These are phyloP conservation scores for Puccinia hordei DNA, from an alignment of 1,284 basidiomycete species.

Conservation along the genomic window DNA sequence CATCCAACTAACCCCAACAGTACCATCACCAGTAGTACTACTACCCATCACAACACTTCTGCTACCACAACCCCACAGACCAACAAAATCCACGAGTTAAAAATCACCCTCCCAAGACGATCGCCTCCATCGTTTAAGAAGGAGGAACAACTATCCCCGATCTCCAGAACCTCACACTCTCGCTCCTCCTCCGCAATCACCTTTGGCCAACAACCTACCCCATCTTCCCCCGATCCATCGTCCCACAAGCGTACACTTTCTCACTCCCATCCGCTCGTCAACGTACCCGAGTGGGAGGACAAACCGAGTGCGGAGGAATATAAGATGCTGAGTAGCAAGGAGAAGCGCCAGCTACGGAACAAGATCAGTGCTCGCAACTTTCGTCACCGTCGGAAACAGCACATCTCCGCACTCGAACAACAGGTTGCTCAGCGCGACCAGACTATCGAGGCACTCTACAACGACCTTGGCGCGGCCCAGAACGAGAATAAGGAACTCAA, in stretches of 20 bases:
- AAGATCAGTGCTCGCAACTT: constrained; percentile 96
- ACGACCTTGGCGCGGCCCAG: constrained; percentile 76
- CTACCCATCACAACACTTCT: background rate
- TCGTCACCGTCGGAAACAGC: constrained; percentile 88
- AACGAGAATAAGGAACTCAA: constrained; percentile 78
- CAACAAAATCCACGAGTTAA: background rate
- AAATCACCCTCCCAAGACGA: constrained; percentile 8
- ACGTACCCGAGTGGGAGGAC: constrained; percentile 39
- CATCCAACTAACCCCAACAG: background rate
- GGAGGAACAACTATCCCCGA: background rate
- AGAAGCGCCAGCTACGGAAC: constrained; percentile 92
- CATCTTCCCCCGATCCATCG: background rate
- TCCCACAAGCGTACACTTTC: constrained; percentile 30
- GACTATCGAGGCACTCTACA: constrained; percentile 81
- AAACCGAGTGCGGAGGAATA: constrained; percentile 83
- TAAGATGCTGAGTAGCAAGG: constrained; percentile 90
- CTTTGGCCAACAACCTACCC: background rate
- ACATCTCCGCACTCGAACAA: constrained; percentile 87
- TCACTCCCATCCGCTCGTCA: constrained; percentile 38
- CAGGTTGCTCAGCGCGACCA: constrained; percentile 90
- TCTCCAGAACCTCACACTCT: background rate
- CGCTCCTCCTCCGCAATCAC: constrained; percentile 5
- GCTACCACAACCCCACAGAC: background rate
- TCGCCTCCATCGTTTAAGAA: constrained; percentile 6
- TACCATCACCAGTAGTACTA: background rate